Conservation (phyloP, 768 basidiomycete species). For the Amanita thiersii region DNA sequence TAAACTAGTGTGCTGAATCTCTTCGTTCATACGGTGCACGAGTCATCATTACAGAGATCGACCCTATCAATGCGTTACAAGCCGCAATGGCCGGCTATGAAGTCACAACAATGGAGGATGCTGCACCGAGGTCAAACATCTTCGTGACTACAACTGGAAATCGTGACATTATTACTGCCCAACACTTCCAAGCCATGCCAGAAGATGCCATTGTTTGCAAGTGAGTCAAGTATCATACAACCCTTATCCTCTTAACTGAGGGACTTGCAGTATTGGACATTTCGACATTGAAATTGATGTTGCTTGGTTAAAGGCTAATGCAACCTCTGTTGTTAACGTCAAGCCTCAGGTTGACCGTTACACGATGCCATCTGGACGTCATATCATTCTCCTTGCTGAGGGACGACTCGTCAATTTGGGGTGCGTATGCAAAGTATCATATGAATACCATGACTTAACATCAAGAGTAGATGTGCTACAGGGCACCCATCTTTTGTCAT, state of each 20-base stretch:
- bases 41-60: conserved; percentile 94
- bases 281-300: conserved; percentile 93
- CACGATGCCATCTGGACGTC: conserved; percentile 88
- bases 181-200: conserved; percentile 91
- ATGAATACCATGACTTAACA: conserved; percentile 7
- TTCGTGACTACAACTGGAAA: conserved; percentile 99
- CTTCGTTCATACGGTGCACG: conserved; percentile 96
- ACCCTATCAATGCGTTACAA: conserved; percentile 99
- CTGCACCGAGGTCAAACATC: conserved; percentile 80
- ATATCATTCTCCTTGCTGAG: conserved; percentile 95
- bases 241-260: not conserved
- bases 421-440: conserved; percentile 28
- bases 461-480: conserved; percentile 69
- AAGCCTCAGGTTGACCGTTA: conserved; percentile 99
- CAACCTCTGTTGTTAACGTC: conserved; percentile 75
- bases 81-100: conserved; percentile 99
- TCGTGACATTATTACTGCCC: conserved; percentile 90
- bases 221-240: conserved; percentile 37
- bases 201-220: conserved; percentile 99
- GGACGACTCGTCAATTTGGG: conserved; percentile 99
- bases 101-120: conserved; percentile 98
- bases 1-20: conserved; percentile 83
- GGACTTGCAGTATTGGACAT: conserved; percentile 62
- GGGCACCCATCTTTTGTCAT: conserved; percentile 99
- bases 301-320: conserved; percentile 95